These are phyloP conservation scores for Paraphaeosphaeria sporulosa DNA, from an alignment of 2,329 filamentous ascomycete species.

Conservation along the genomic window DNA sequence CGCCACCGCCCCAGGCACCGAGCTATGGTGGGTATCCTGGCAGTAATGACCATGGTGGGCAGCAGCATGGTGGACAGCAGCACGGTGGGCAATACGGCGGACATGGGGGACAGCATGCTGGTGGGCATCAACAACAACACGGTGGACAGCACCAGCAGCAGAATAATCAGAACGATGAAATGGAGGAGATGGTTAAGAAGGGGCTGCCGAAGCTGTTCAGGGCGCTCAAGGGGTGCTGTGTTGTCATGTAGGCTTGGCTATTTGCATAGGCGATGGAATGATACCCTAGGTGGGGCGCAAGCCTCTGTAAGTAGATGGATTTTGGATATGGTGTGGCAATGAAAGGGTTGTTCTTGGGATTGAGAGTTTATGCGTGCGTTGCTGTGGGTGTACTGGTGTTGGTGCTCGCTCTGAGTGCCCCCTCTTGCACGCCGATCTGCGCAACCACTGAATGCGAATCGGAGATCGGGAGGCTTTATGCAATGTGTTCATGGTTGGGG, in stretches of 20 bases:
- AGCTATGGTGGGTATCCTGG: slow-evolving; percentile 39
- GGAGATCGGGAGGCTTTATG: not conserved
- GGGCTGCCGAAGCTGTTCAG: slow-evolving; percentile 67
- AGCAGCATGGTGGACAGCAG: slow-evolving; percentile 52
- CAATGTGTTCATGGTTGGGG: too few species aligned
- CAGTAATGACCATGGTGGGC: slow-evolving; percentile 41
- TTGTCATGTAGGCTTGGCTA: slow-evolving; percentile 69
- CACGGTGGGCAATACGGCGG: slow-evolving; percentile 36
- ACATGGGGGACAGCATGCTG: slow-evolving; percentile 53
- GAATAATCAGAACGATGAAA: slow-evolving; percentile 59
- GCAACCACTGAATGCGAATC: too few species aligned
- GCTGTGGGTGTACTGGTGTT: not conserved
- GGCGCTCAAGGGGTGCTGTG: slow-evolving; percentile 74
- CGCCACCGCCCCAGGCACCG: slow-evolving; percentile 51
- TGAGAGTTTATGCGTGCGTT: not conserved
- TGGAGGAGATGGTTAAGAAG: slow-evolving; percentile 68
- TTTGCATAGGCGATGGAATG: slow-evolving; percentile 7
- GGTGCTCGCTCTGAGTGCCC: not conserved
- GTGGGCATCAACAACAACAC: slow-evolving; percentile 41
- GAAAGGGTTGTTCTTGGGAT: not conserved
- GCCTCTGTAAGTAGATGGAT: not conserved
- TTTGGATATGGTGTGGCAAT: not conserved
- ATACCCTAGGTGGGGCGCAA: slow-evolving; percentile 14
- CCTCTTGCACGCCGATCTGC: too few species aligned
- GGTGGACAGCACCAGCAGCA: slow-evolving; percentile 49